phyloP scores from a whole-genome alignment of 2,329 filamentous ascomycete genomes.

The Penicillium digitatum region DNA sequence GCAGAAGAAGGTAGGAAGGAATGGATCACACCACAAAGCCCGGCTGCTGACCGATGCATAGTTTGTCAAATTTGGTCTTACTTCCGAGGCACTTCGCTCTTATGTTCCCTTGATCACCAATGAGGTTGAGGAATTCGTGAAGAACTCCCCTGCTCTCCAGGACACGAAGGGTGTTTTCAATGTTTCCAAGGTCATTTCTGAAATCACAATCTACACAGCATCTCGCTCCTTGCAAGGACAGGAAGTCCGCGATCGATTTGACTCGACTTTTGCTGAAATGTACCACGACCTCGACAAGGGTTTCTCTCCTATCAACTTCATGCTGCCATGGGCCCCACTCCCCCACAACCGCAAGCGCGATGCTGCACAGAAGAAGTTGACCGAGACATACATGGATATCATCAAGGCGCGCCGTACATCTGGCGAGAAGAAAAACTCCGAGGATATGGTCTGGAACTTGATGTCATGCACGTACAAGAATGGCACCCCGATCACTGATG shows the following conservation, averaged over 20 bases:
- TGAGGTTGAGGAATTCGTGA: conserved; percentile 71
- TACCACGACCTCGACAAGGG: conserved; percentile 90
- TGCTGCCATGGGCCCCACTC: conserved; percentile 80
- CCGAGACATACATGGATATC: conserved; percentile 76
- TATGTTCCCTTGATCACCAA: conserved; percentile 75
- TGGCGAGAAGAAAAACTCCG: conserved; percentile 50
- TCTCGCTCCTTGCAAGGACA: conserved; percentile 80
- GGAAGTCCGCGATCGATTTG: conserved; percentile 75
- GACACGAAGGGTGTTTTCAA: conserved; percentile 65
- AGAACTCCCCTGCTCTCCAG: conserved; percentile 64
- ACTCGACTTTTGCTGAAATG: conserved; percentile 72
- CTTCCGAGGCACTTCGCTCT: conserved; percentile 57
- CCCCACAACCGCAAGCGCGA: conserved; percentile 85
- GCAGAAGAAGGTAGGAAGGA: conserved; percentile 73
- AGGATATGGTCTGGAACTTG: conserved; percentile 86
- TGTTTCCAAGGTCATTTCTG: conserved; percentile 71
- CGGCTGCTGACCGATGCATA: conserved; percentile 22
- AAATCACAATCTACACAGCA: conserved; percentile 86
- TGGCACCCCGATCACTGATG: conserved; percentile 70
- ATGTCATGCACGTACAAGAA: conserved; percentile 85
- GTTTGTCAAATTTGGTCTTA: conserved; percentile 63
- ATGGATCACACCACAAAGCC: not conserved
- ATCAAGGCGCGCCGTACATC: conserved; percentile 66
- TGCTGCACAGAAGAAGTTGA: conserved; percentile 72
- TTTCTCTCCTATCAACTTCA: conserved; percentile 85